Percentiles rank a stretch among this genome's conserved stretches.
Evolutionary conservation across 148 eudicot genomes (phyloP).

Genomic region (Silene uniflora): DNA sequence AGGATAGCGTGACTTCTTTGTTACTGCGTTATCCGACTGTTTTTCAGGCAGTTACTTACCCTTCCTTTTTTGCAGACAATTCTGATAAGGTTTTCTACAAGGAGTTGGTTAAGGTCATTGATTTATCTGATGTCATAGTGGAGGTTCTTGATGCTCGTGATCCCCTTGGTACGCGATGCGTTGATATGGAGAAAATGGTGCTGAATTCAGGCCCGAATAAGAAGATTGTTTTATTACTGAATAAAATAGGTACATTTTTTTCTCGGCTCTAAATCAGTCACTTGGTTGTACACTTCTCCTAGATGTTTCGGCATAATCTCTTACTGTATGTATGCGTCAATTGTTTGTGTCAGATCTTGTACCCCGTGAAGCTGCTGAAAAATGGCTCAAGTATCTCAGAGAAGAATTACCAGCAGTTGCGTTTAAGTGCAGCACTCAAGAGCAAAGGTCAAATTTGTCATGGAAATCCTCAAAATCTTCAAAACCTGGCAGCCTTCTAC

Average conservation of each 20-base stretch:
- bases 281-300: neutral
- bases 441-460: conserved; percentile 77
- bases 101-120: conserved; percentile 91
- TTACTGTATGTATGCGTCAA: conserved; percentile 1
- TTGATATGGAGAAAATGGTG: conserved; percentile 93
- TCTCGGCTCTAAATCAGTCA: neutral
- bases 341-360: conserved; percentile 64
- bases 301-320: neutral
- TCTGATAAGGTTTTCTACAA: conserved; percentile 90
- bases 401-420: conserved; percentile 96
- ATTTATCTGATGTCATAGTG: conserved; percentile 91
- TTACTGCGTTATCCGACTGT: neutral
- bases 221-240: conserved; percentile 82
- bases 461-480: conserved; percentile 60
- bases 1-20: neutral
- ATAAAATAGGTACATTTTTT: conserved; percentile 69
- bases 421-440: conserved; percentile 95
- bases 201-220: conserved; percentile 67
- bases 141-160: conserved; percentile 99
- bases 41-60: conserved; percentile 3
- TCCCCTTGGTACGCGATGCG: conserved; percentile 89
- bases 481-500: conserved; percentile 61
- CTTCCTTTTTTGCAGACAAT: conserved; percentile 43
- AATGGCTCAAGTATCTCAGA: conserved; percentile 97
- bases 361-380: conserved; percentile 91